A percentile compares a stretch with the other conserved stretches of the same genome.
These are phyloP conservation scores for Fonsecaea nubica DNA, from an alignment of 2,329 filamentous ascomycete genomes.

Conservation along the genomic window DNA sequence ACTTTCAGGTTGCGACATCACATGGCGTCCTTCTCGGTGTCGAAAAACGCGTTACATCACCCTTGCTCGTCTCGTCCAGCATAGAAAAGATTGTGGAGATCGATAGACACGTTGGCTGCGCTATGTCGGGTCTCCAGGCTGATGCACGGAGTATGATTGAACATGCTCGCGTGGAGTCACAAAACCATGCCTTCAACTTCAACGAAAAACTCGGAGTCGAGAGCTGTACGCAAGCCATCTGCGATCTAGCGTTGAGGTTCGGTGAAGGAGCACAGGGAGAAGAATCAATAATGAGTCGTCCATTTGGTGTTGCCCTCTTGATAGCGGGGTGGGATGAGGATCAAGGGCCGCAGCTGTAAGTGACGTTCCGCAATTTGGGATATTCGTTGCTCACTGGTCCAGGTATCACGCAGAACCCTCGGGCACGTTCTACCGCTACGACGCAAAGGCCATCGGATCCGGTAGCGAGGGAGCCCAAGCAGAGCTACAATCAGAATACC, in stretches of 20 bases:
- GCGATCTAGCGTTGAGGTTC: slow-evolving; percentile 92
- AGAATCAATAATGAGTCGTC: slow-evolving; percentile 97
- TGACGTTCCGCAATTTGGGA: slow-evolving; percentile 24
- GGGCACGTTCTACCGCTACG: slow-evolving; percentile 98
- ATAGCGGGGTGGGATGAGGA: slow-evolving; percentile 98
- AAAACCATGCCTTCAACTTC: slow-evolving; percentile 98
- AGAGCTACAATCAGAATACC: slow-evolving; percentile 97
- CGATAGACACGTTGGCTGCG: slow-evolving; percentile 97
- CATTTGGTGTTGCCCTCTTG: slow-evolving; percentile 93
- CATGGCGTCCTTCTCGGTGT: slow-evolving; percentile 96
- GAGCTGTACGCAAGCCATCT: slow-evolving; percentile 98
- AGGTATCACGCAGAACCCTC: slow-evolving; percentile 97
- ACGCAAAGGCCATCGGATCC: slow-evolving; percentile 97
- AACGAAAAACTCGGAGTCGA: slow-evolving; percentile 93
- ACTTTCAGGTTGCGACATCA: slow-evolving; percentile 75
- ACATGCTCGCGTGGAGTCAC: slow-evolving; percentile 95
- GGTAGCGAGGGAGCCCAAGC: slow-evolving; percentile 97
- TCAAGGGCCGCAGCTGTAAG: slow-evolving; percentile 78
- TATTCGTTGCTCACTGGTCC: slow-evolving; percentile 20
- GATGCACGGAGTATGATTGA: slow-evolving; percentile 98
- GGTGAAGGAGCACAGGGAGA: slow-evolving; percentile 96
- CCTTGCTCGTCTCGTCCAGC: slow-evolving; percentile 93
- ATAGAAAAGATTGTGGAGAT: slow-evolving; percentile 99
- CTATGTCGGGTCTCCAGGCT: slow-evolving; percentile 97
- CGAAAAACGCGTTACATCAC: slow-evolving; percentile 98